These are phyloP conservation scores for Lanzia echinophila DNA, from an alignment of 2,329 filamentous ascomycete genomes.

Conservation along the genomic window DNA sequence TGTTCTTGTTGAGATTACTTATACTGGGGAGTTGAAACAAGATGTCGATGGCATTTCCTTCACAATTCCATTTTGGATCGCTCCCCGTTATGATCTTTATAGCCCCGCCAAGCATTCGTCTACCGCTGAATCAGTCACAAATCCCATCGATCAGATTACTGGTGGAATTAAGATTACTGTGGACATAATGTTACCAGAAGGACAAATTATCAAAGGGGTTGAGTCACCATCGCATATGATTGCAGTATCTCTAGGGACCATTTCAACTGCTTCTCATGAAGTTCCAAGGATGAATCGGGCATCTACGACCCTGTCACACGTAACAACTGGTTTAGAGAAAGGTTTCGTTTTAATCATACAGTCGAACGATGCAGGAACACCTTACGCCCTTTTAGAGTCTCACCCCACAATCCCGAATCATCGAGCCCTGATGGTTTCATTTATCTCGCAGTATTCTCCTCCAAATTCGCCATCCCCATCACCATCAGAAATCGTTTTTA, in stretches of 20 bases:
- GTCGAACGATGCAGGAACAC: constrained; percentile 51
- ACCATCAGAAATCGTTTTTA: constrained; percentile 60
- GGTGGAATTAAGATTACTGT: constrained; percentile 41
- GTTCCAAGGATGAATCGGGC: constrained; percentile 48
- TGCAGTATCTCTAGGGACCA: constrained; percentile 54
- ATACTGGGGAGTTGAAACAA: constrained; percentile 66
- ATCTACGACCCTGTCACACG: constrained; percentile 52
- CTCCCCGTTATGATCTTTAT: constrained; percentile 55
- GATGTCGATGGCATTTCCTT: constrained; percentile 62
- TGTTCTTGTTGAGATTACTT: constrained; percentile 56
- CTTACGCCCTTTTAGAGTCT: constrained; percentile 57
- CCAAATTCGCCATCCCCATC: constrained; percentile 53
- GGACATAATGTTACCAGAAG: constrained; percentile 50
- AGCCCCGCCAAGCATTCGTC: constrained; percentile 31
- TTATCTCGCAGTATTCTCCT: constrained; percentile 62
- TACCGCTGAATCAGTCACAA: constrained; percentile 33
- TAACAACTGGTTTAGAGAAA: constrained; percentile 46
- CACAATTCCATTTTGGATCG: constrained; percentile 61
- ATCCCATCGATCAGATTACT: background rate
- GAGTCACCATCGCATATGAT: constrained; percentile 64
- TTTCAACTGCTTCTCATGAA: constrained; percentile 37
- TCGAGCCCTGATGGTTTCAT: constrained; percentile 60
- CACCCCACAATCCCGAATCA: constrained; percentile 56
- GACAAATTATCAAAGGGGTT: constrained; percentile 52
- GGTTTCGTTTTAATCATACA: constrained; percentile 66